A percentile compares a stretch with the other conserved stretches of the same genome.
phyloP scores from a whole-genome alignment of 306 rosid genomes.

The Senna tora region DNA sequence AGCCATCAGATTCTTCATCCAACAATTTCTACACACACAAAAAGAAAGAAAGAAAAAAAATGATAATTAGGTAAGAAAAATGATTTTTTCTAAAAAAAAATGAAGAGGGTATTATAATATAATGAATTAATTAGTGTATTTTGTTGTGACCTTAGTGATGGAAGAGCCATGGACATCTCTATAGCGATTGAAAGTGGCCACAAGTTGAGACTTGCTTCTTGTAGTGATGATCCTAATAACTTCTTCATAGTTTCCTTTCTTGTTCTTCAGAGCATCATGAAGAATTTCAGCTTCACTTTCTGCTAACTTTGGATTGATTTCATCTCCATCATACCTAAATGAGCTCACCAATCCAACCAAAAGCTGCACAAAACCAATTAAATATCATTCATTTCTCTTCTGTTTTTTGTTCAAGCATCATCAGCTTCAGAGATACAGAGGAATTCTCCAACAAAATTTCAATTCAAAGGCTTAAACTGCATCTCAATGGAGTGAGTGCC shows the following conservation, averaged over 20 bases:
- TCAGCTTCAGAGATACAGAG: background rate
- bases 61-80: too few species aligned
- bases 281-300: constrained; percentile 68
- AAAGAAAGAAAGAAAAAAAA: too few species aligned
- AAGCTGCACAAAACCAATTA: constrained; percentile 49
- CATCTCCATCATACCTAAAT: constrained; percentile 58
- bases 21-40: constrained; percentile 51
- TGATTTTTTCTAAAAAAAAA: too few species aligned
- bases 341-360: constrained; percentile 67
- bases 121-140: too few species aligned
- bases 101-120: too few species aligned
- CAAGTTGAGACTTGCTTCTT: constrained; percentile 73
- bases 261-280: constrained; percentile 64
- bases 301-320: constrained; percentile 52
- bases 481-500: too few species aligned
- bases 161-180: constrained; percentile 69
- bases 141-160: constrained; percentile 72
- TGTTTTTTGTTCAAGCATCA: too few species aligned
- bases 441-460: background rate
- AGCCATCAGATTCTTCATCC: constrained; percentile 49
- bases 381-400: background rate
- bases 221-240: constrained; percentile 72
- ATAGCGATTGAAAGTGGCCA: constrained; percentile 72
- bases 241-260: constrained; percentile 55
- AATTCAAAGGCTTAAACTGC: too few species aligned